A percentile compares a stretch with the other conserved stretches of the same genome.
These are phyloP conservation scores for Cryphonectria nitschkei DNA, from an alignment of 2,329 filamentous ascomycete genomes.

Conservation along the genomic window DNA sequence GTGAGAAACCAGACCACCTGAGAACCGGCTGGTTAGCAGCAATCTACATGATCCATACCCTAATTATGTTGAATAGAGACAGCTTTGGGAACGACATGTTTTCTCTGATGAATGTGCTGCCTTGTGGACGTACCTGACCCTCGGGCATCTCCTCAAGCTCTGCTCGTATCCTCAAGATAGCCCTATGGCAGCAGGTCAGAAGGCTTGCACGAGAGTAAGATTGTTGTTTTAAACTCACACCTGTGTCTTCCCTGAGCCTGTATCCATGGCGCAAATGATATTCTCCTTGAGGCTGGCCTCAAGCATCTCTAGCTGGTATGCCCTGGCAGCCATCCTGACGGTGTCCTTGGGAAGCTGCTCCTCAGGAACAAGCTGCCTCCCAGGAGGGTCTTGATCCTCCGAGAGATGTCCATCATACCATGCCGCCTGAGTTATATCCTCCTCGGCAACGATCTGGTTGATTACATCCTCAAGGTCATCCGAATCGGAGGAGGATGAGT, in stretches of 20 bases:
- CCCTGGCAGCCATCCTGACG: slow-evolving; percentile 50
- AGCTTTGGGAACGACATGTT: not conserved
- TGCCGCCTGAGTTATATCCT: slow-evolving; percentile 11
- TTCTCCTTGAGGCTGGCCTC: slow-evolving; percentile 69
- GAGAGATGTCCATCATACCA: slow-evolving; percentile 8
- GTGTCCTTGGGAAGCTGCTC: slow-evolving; percentile 2
- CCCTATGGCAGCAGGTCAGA: slow-evolving; percentile 46
- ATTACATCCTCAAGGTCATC: slow-evolving; percentile 65
- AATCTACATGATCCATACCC: not conserved
- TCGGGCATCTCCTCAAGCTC: slow-evolving; percentile 60
- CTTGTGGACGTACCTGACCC: slow-evolving; percentile 52
- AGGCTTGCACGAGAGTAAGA: not conserved
- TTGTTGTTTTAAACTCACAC: slow-evolving; percentile 55
- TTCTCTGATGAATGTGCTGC: not conserved
- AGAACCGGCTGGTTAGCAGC: slow-evolving; percentile 26
- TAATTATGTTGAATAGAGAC: not conserved
- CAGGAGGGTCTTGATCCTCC: not conserved
- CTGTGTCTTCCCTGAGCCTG: slow-evolving; percentile 77
- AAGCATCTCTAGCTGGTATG: slow-evolving; percentile 79
- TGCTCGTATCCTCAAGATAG: slow-evolving; percentile 67
- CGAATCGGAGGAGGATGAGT: slow-evolving; percentile 12
- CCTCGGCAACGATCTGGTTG: slow-evolving; percentile 79
- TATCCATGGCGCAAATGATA: slow-evolving; percentile 79
- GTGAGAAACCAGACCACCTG: slow-evolving; percentile 74
- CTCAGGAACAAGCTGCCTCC: not conserved